Evolutionary conservation across 2,329 filamentous ascomycete genomes (phyloP), one percentile per base, ranked within the genome.

Genomic region (Phyllosticta citriasiana): DNA sequence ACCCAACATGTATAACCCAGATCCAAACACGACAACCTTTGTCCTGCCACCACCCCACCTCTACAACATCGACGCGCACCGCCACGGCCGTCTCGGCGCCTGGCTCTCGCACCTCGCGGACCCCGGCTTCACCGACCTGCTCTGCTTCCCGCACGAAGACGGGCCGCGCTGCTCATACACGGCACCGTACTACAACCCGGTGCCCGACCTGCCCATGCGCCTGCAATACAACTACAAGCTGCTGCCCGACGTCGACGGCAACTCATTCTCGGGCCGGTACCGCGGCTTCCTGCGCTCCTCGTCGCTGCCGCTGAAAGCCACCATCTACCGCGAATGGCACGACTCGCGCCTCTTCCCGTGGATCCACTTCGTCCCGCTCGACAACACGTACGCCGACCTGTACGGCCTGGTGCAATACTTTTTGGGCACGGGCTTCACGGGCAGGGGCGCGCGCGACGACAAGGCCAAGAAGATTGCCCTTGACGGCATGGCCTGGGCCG

Each of bases 311-410:
- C 84, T 94, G 69, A 80, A 90, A 65, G 85, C 85, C 0, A 53
- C 58, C 22, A 78, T 93, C 6, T 93, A 92, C 72, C 82, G 84
- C 25, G 85, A 90, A 69, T 95, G 90, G 90, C 89, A 87, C 72
- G 87, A 89, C 62, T 84, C 86, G 57, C 83, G 90, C 5, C 74
- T 94, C 16, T 82, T 80, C 62, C 83, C 89, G 0, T 95, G 89
- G 89, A 76, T 86, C 53, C 89, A 95, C 70, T 94, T 91, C 67
- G 86, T 93, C 1, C 90, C 90, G 8, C 74, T 92, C 16, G 89
- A 94, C 69, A 66, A 87, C 1, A 81, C 89, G 3, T 84, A 88
- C 19, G 88, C 91, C 63, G 87, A 82, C 1, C 75, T 94, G 51
- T 90, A 88, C 77, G 85, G 84, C 64, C 89, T 86, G 0, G 73